Evolutionary conservation across 805 yeast genomes (phyloP).

Genomic region (Tetrapisispora iriomotensis): DNA sequence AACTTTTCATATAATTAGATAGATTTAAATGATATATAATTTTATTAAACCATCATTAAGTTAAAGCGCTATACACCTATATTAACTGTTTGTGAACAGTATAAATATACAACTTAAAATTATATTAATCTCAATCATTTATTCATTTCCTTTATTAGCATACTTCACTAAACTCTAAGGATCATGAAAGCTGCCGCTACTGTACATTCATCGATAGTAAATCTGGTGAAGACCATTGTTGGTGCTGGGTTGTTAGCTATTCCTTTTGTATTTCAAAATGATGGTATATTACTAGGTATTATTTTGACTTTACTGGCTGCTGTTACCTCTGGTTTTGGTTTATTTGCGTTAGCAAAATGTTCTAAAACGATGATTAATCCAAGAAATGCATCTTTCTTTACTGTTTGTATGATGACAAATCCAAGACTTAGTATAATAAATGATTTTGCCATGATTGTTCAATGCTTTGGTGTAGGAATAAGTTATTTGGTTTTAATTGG

Average conservation of each 20-base stretch:
- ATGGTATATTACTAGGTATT: constrained; percentile 53
- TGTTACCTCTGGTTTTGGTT: constrained; percentile 55
- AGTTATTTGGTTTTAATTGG: constrained; percentile 67
- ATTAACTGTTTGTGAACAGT: too few species aligned
- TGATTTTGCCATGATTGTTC: constrained; percentile 64
- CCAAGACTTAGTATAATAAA: constrained; percentile 62
- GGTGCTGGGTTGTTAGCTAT: constrained; percentile 71
- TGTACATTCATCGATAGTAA: constrained; percentile 49
- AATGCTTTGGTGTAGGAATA: constrained; percentile 71
- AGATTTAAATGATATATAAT: too few species aligned
- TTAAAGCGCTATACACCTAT: too few species aligned
- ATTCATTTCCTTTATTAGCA: too few species aligned
- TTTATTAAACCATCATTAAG: too few species aligned
- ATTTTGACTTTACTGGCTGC: constrained; percentile 52
- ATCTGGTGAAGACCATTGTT: constrained; percentile 64
- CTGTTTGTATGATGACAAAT: constrained; percentile 59
- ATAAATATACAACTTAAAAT: too few species aligned
- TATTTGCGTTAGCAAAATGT: constrained; percentile 51
- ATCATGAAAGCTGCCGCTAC: constrained; percentile 35
- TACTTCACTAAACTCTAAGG: too few species aligned
- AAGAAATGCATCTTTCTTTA: constrained; percentile 57
- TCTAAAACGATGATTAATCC: constrained; percentile 47
- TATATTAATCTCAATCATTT: too few species aligned
- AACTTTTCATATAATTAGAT: too few species aligned
- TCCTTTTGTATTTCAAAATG: constrained; percentile 60